Evolutionary conservation across 345 rosid genomes (phyloP), one percentile per base, ranked within the genome.

Genomic region (Pistacia atlantica): DNA sequence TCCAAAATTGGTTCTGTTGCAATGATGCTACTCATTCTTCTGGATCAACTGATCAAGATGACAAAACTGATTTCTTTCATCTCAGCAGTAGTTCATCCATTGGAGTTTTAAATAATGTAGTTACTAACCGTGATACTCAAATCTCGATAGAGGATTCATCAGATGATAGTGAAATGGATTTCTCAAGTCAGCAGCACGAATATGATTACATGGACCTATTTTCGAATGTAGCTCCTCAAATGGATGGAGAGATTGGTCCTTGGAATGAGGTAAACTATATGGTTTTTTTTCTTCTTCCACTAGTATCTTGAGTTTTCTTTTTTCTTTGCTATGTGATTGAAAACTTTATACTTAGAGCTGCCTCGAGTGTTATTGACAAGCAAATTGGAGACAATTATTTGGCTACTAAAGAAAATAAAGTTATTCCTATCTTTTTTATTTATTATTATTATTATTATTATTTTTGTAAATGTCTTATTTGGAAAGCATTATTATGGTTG

Each of bases 1-100:
- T 95, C 78, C 99, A 95, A 57, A 83, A 78, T 70, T 90, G 92
- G 97, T 22, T 91, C 46, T 83, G 85, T 83, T 85, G 89, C 73
- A 85, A 86, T 84, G 95, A 88, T 64, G 77, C 75, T 57, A 87
- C 80, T 38, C 69, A 82, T 60, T 59, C 68, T 54, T 78, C 79
- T 55, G 86, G 78, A 66, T 78, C 89, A 69, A 82, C 87, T n/a
- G 66, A 56, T 61, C 78, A 73, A 55, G 84, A 81, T 75, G 79
- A 80, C 67, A 81, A 71, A 77, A 73, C 72, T 72, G 79, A 78
- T 75, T 62, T 77, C 37, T 42, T 65, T 76, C 79, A 72, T 60
- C 81, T 64, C 31, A 83, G n/a, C 33, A 35, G n/a, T 35, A 74
- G 56, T 65, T 14, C 86, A 69, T 73, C 59, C 57, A 37, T 33